phyloP scores from a whole-genome alignment of 208 protist species.

The Trypanosoma platydactyli region DNA sequence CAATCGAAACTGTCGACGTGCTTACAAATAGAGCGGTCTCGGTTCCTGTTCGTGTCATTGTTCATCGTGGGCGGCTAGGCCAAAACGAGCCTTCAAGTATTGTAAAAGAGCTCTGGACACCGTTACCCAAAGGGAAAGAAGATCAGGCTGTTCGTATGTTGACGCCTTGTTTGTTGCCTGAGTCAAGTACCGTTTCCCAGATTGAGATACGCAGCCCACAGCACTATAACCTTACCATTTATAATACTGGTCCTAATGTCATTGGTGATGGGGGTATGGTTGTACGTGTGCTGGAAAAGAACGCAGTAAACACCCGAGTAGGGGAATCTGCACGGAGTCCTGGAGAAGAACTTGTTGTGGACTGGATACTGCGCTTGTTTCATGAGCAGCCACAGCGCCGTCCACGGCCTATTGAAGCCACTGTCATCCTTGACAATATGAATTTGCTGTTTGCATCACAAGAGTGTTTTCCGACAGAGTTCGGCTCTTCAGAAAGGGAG shows the following conservation, averaged over 20 bases:
- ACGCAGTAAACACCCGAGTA: constrained; percentile 4
- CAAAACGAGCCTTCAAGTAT: constrained; percentile 33
- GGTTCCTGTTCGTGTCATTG: constrained; percentile 65
- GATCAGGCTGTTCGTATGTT: constrained; percentile 52
- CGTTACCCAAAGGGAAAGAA: constrained; percentile 29
- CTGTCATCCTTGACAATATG: constrained; percentile 64
- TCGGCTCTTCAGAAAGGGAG: constrained; percentile 28
- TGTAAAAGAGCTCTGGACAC: constrained; percentile 29
- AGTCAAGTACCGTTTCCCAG: constrained; percentile 54
- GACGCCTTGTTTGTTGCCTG: constrained; percentile 78
- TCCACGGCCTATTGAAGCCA: constrained; percentile 33
- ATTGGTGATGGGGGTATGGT: constrained; percentile 45
- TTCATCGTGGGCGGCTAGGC: constrained; percentile 33
- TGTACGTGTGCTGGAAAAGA: constrained; percentile 48
- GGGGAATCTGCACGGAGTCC: constrained; percentile 16
- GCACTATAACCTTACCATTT: constrained; percentile 62
- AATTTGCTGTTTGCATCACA: constrained; percentile 46
- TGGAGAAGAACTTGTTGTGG: constrained; percentile 48
- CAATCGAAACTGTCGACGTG: constrained; percentile 92
- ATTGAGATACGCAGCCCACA: constrained; percentile 69
- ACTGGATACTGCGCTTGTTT: constrained; percentile 68
- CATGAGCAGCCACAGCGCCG: constrained; percentile 29
- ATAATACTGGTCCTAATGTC: constrained; percentile 20
- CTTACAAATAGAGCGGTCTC: constrained; percentile 76
- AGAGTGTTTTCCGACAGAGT: constrained; percentile 26